Evolutionary conservation across 768 basidiomycete species (phyloP), one percentile per base, ranked within the genome.

Genomic region (Kwoniella sp.): DNA sequence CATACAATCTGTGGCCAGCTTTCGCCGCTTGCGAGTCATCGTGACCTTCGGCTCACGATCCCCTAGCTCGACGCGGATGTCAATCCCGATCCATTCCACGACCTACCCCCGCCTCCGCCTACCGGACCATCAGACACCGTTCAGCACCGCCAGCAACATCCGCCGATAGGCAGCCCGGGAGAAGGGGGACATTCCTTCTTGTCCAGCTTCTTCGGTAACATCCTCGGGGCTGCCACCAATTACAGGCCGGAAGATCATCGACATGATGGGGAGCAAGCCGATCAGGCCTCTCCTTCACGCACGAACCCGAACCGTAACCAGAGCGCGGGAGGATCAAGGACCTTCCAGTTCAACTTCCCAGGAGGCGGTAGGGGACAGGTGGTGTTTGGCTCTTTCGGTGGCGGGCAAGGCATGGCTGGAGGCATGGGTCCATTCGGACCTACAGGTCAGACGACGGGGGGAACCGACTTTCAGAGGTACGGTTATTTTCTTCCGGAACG

Each of bases 281-380:
- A 33, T n/a, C n/a, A 31, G 19, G 19, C 37, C 27, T 15, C 26
- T 25, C 14, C 25, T 10, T 15, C 41, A 12, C 46, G 38, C 12
- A 41, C 33, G 31, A 54, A 33, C 22, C 45, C 52, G 2, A 54
- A 29, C 33, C 32, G 37, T 12, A 46, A 29, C 33, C 29, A 31
- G 14, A 33, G 23, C 28, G 33, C 14, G 9, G 50, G 50, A 15
- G 46, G 58, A 26, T 25, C 45, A 12, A 53, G 66, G 17, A 60
- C 60, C 15, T 65, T 62, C 17, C 48, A 50, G 5, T 65, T 66
- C 50, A 62, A 65, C 14, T 60, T 67, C 37, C 65, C 65, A 1
- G 68, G 65, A 2, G 63, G 65, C 3, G 69, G 63, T 29, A 44
- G 52, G 26, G 69, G 66, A 9, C 51, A 53, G 36, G 57, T 68